Evolutionary conservation across 2,329 filamentous ascomycete species (phyloP), one percentile per base, ranked within the genome.

Genomic region (Stachybotrys echinatus): DNA sequence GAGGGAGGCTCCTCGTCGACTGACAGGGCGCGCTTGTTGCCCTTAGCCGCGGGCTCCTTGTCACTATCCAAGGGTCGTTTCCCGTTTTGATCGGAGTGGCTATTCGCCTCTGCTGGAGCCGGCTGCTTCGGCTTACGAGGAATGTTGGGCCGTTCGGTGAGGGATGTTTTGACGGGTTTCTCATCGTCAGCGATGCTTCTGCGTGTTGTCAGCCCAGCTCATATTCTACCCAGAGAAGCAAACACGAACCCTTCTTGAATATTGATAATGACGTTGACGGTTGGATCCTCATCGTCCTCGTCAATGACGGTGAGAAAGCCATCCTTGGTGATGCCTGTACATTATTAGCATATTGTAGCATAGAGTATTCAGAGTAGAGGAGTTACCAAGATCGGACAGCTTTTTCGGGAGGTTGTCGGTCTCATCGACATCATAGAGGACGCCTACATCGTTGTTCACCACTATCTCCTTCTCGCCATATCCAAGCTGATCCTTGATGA

Each of bases 381-480:
- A 53, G 72, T 58, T 73, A 81, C 83, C 88, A 8, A 96, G 76
- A 19, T 96, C 88, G 22, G 69, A 76, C 47, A 99, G 77, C 53
- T 87, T 91, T 73, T 90, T 95, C 1, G 75, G 68, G 1, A 97
- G 73, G 60, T 96, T 95, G 50, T 95, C 89, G 5, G 89, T 89
- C 61, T 95, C 83, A 50, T 97, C 94, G 1, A 85, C 81, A 60
- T 97, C 94, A 60, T 95, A 97, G 40, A 97, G 76, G n/a, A 92
- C 76, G 47, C 86, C 86, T 10, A 80, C 74, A 6, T 90, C 85
- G 50, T 81, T 90, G 61, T 80, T 87, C 51, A 97, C 73, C 4
- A 85, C 86, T 55, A 97, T 82, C 48, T 96, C 91, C 51, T 75
- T 80, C 23, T 91, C 84, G 5, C 84, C 83, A 62, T 94, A 96